A percentile compares a stretch with the other conserved stretches of the same genome.
phyloP scores from a whole-genome alignment of 1,139 yeast species.

The Maudiozyma humilis region DNA sequence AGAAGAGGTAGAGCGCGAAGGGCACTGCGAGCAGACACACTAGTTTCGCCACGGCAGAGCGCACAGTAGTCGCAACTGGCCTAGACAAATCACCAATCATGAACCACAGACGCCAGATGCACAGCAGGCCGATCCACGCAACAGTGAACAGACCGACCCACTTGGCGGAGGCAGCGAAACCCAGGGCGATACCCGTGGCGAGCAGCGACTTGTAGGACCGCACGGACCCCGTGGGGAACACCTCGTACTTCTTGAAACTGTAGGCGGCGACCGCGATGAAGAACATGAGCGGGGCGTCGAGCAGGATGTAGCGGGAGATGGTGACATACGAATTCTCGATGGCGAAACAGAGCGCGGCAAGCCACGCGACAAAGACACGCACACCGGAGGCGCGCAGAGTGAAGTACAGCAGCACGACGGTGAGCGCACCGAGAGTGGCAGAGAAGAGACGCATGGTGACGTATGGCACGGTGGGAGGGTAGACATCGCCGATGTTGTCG shows the following conservation, averaged over 20 bases:
- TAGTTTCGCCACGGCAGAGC: conserved; percentile 46
- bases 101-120: conserved; percentile 78
- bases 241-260: conserved; percentile 72
- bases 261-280: conserved; percentile 84
- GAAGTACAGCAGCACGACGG: conserved; percentile 66
- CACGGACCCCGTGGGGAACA: conserved; percentile 60
- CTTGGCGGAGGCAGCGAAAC: conserved; percentile 81
- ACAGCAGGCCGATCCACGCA: conserved; percentile 80
- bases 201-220: conserved; percentile 66
- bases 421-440: conserved; percentile 71
- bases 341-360: conserved; percentile 59
- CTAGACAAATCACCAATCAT: conserved; percentile 69
- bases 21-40: conserved; percentile 64
- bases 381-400: conserved; percentile 85
- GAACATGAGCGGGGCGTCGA: conserved; percentile 85
- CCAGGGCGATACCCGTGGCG: conserved; percentile 74
- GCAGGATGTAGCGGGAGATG: conserved; percentile 78
- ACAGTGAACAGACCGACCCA: conserved; percentile 97
- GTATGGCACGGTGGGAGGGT: conserved; percentile 58
- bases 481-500: conserved; percentile 59
- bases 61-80: conserved; percentile 22
- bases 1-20: conserved; percentile 50
- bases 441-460: conserved; percentile 80
- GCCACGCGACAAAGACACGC: conserved; percentile 62
- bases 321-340: conserved; percentile 84